Percentiles rank a stretch among this genome's conserved stretches.
These are phyloP conservation scores for Triticum monococcum DNA, from an alignment of 176 grass and related monocot genomes.

Conservation along the genomic window DNA sequence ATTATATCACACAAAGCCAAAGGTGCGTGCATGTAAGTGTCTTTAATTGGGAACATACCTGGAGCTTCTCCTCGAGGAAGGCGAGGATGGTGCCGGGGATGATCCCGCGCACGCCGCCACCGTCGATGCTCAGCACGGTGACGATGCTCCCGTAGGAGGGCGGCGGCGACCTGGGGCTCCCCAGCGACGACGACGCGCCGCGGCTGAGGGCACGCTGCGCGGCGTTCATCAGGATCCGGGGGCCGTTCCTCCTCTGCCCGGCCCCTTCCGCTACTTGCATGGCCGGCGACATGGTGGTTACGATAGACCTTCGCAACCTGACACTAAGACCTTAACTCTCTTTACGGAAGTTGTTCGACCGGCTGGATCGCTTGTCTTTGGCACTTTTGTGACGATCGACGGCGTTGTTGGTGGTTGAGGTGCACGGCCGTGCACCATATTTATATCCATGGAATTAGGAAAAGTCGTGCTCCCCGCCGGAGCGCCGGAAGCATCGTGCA, in stretches of 20 bases:
- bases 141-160: neutral
- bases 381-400: neutral
- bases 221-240: neutral
- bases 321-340: neutral
- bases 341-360: neutral
- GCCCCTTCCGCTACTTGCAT: neutral
- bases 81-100: conserved; percentile 8
- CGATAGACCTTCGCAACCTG: neutral
- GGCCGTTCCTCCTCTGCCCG: neutral
- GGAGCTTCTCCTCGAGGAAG: conserved; percentile 6
- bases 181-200: neutral
- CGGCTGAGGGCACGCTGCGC: neutral
- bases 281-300: neutral
- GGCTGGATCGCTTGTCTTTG: neutral
- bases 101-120: neutral
- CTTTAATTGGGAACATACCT: neutral
- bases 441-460: neutral
- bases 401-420: neutral
- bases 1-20: neutral
- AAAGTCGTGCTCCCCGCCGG: neutral
- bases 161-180: neutral
- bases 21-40: neutral
- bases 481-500: neutral
- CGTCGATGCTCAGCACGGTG: conserved; percentile 4
- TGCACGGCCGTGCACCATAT: neutral